These are phyloP conservation scores for Plasmodium ovale DNA, from an alignment of 169 alveolate species.

Conservation along the genomic window DNA sequence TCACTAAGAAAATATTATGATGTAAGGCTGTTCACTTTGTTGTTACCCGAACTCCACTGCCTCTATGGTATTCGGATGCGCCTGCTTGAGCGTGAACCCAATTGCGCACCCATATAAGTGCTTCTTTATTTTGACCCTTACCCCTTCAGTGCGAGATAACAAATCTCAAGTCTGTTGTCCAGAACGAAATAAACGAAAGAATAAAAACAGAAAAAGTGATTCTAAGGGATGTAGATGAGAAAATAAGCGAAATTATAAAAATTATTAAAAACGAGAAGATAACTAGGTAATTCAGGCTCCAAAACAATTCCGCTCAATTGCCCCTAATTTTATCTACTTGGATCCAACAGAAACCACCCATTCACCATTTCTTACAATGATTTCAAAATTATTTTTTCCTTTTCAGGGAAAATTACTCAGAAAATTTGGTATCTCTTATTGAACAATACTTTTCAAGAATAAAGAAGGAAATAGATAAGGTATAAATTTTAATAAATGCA, in stretches of 20 bases:
- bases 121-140: not conserved
- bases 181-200: conserved; percentile 65
- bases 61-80: not conserved
- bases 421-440: conserved; percentile 66
- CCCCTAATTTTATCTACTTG: not conserved
- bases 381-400: conserved; percentile 11
- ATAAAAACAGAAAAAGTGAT: conserved; percentile 63
- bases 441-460: conserved; percentile 71
- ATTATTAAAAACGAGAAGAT: conserved; percentile 60
- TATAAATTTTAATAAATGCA: conserved; percentile 8
- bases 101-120: too few relatives aligned
- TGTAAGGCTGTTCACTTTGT: not conserved
- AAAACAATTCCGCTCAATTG: not conserved
- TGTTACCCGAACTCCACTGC: not conserved
- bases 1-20: conserved; percentile 70
- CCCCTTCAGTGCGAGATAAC: conserved; percentile 30
- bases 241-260: conserved; percentile 65
- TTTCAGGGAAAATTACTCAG: conserved; percentile 63
- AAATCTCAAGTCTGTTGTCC: conserved; percentile 42
- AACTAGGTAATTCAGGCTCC: conserved; percentile 21
- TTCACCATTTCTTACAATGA: not conserved
- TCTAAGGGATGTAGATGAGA: conserved; percentile 64
- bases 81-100: too few relatives aligned
- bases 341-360: not conserved
- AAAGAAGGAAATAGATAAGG: conserved; percentile 67